Conservation (phyloP, 306 rosid genomes). For the Cucurbita argyrosperma region DNA sequence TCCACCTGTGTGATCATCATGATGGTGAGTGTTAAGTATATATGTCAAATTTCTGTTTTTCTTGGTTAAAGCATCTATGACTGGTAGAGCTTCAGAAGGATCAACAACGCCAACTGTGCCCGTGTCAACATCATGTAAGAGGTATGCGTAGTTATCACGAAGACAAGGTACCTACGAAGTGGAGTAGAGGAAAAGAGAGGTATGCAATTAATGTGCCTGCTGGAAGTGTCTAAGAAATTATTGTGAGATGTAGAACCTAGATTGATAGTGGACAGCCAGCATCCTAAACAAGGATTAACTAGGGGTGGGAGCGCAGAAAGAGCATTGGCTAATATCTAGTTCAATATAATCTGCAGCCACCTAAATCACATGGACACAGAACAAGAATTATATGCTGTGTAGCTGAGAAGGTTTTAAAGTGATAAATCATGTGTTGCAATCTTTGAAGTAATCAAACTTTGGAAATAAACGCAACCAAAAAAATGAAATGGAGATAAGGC, state of each 20-base stretch:
- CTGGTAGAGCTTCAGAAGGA: constrained; percentile 84
- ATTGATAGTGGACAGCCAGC: not conserved
- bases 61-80: constrained; percentile 67
- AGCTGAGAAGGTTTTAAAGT: not conserved
- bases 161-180: constrained; percentile 77
- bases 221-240: not conserved
- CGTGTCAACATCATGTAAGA: constrained; percentile 75
- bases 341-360: not conserved
- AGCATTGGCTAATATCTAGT: not conserved
- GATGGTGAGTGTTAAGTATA: constrained; percentile 88
- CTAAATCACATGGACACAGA: not conserved
- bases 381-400: not conserved
- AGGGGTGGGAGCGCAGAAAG: not conserved
- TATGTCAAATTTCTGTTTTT: constrained; percentile 78
- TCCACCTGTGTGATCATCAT: constrained; percentile 86
- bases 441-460: not conserved
- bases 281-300: not conserved
- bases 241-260: not conserved
- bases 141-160: constrained; percentile 80
- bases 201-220: not conserved
- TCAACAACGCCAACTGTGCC: constrained; percentile 97
- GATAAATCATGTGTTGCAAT: not conserved
- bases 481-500: not conserved
- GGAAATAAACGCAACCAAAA: not conserved
- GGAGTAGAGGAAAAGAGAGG: not conserved